phyloP scores from a whole-genome alignment of 2,329 filamentous ascomycete species.

The Xylaria sp. region DNA sequence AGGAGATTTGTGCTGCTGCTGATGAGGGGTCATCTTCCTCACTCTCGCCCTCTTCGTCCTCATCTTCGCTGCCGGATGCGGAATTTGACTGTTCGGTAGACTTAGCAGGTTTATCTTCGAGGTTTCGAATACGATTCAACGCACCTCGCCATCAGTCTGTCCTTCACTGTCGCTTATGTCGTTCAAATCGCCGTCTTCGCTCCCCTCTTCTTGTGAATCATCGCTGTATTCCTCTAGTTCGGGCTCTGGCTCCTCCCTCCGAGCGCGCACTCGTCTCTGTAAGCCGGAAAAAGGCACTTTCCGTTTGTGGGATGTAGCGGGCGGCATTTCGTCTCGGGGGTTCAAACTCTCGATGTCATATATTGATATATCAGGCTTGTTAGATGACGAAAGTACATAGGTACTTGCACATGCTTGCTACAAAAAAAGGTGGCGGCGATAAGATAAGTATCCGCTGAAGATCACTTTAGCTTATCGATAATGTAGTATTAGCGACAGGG shows the following conservation, averaged over 20 bases:
- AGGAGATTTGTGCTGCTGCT: slow-evolving; percentile 74
- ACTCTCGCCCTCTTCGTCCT: slow-evolving; percentile 48
- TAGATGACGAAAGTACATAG: not conserved
- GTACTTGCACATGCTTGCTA: not conserved
- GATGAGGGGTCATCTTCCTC: slow-evolving; percentile 51
- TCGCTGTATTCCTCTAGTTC: slow-evolving; percentile 52
- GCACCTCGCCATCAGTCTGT: slow-evolving; percentile 37
- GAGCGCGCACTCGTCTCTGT: slow-evolving; percentile 56
- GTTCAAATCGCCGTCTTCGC: slow-evolving; percentile 46
- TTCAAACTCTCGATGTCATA: no score
- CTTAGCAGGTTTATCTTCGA: not conserved
- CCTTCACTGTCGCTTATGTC: slow-evolving; percentile 42
- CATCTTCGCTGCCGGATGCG: slow-evolving; percentile 43
- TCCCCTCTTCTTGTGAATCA: slow-evolving; percentile 49
- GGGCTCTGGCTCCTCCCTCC: slow-evolving; percentile 56
- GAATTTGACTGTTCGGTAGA: slow-evolving; percentile 35
- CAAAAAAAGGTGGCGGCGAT: slow-evolving; percentile 14
- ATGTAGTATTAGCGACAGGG: not conserved
- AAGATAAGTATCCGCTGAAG: not conserved
- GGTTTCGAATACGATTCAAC: not conserved
- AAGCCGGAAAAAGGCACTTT: slow-evolving; percentile 52
- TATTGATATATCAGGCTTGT: not conserved
- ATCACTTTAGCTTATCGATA: slow-evolving; percentile 18
- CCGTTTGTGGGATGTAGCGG: slow-evolving; percentile 50
- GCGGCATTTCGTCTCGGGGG: slow-evolving; percentile 37